Base-by-base conservation (phyloP, 768 basidiomycete genomes). In the Dendrothele bispora region DNA sequence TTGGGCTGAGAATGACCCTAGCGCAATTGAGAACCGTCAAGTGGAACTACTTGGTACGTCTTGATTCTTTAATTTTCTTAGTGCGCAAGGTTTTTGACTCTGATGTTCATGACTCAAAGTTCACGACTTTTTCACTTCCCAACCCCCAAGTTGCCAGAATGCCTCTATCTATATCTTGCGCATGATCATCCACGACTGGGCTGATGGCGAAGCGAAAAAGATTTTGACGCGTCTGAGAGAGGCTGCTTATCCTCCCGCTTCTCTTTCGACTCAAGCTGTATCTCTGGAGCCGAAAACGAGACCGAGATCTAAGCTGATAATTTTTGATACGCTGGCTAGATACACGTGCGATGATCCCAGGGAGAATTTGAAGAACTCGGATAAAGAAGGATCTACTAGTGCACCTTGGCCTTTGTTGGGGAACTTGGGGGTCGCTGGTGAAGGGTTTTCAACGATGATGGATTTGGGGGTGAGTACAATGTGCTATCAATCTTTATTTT, bases 101-200 rank as follows among this genome's bases (percentile, higher is more conserved):
- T 12, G 32, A 35, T 17, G 25, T 12, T 7, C 4, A 10, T 32
- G 30, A 29, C 8, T 38, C 8, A 7, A 43, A 64, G 59, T 32
- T 0, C 65, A 69, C 39, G 54, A 66, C 47, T 69, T 69, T 55
- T 66, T 70, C 52, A 49, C 36, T 3, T 57, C 67, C 20, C 61
- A 67, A 32, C 60, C 62, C 7, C 50, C 62, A 25, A n/a, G n/a
- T n/a, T n/a, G n/a, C n/a, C 56, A 58, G 45, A 50, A 50, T 21
- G 63, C 64, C 29, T 50, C 55, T 10, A 43, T 65, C 7, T 66
- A 61, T 50, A 59, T 62, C 52, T 38, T 61, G 17, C 59, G 67
- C 18, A 47, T 56, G 6, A 59, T 68, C 46, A 48, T 68, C 28
- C 70, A 72, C 43, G 66, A 72, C 49, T 67, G 59, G 58, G 41